A percentile compares a stretch with the other conserved stretches of the same genome.
Evolutionary conservation across 148 eudicot species (phyloP).

Genomic region (Cornus kousa): DNA sequence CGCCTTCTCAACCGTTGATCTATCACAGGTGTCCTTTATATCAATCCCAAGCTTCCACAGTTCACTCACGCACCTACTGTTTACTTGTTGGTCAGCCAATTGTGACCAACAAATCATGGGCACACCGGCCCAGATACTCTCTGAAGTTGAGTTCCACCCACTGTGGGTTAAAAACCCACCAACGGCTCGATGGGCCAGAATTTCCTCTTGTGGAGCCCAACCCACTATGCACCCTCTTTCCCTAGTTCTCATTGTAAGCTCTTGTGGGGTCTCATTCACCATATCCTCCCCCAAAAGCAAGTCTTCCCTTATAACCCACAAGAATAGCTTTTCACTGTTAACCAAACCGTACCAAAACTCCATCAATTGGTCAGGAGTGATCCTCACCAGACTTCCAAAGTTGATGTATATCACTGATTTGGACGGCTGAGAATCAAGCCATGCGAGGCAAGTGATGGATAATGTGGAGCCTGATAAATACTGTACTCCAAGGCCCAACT

Average conservation of each 20-base stretch:
- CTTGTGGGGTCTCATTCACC: not conserved
- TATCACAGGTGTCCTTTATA: not conserved
- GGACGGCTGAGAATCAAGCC: conserved; percentile 20
- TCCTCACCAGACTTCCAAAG: conserved; percentile 13
- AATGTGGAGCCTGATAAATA: too few relatives aligned
- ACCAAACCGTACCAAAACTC: conserved; percentile 23
- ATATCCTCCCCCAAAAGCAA: not conserved
- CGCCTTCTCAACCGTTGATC: not conserved
- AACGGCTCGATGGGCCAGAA: not conserved
- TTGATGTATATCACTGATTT: conserved; percentile 18
- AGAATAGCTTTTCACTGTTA: conserved; percentile 7
- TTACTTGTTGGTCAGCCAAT: not conserved
- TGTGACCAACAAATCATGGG: not conserved
- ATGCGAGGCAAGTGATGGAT: conserved; percentile 11
- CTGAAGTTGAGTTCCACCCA: not conserved
- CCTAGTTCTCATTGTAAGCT: not conserved
- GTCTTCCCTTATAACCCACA: conserved; percentile 16
- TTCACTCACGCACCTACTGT: not conserved
- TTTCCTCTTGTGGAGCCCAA: not conserved
- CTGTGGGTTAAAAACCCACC: not conserved
- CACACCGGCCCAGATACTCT: not conserved
- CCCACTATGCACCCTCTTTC: not conserved
- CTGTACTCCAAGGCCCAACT: too few relatives aligned
- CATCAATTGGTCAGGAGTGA: conserved; percentile 9
- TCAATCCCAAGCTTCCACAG: not conserved